phyloP scores from a whole-genome alignment of 306 rosid species.

The Ammopiptanthus mongolicus region DNA sequence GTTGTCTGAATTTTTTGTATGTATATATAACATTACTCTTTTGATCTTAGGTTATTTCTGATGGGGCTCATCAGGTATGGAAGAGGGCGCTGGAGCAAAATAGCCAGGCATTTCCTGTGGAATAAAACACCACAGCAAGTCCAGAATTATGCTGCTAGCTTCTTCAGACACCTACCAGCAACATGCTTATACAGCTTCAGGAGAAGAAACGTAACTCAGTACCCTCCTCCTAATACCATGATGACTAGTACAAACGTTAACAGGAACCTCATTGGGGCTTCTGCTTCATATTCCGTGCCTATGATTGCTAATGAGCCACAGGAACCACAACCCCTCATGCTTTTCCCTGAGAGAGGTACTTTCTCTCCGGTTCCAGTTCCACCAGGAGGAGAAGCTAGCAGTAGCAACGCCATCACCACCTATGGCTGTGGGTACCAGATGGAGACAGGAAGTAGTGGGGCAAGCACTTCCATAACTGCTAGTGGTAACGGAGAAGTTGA shows the following conservation, averaged over 20 bases:
- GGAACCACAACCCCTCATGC: background rate
- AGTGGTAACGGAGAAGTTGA: background rate
- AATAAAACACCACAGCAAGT: slow-evolving; percentile 20
- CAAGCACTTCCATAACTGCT: background rate
- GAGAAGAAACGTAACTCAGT: background rate
- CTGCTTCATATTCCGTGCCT: background rate
- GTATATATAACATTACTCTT: too few relatives aligned
- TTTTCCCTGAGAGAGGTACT: background rate
- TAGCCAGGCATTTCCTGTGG: background rate
- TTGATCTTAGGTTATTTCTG: background rate
- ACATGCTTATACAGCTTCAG: background rate
- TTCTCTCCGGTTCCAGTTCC: background rate
- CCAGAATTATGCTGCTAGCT: background rate
- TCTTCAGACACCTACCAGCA: background rate
- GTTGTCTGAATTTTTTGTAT: too few relatives aligned
- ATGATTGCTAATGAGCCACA: background rate
- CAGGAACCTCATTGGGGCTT: background rate
- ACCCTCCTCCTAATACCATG: background rate
- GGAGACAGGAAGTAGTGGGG: background rate
- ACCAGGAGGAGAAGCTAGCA: background rate
- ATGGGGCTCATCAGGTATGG: slow-evolving; percentile 18
- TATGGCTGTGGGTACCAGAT: background rate
- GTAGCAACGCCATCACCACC: background rate
- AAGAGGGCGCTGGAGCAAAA: slow-evolving; percentile 6
- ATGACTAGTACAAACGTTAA: background rate